Base-by-base conservation (phyloP, 176 grass and related monocot species). In the Raddia distichophylla region DNA sequence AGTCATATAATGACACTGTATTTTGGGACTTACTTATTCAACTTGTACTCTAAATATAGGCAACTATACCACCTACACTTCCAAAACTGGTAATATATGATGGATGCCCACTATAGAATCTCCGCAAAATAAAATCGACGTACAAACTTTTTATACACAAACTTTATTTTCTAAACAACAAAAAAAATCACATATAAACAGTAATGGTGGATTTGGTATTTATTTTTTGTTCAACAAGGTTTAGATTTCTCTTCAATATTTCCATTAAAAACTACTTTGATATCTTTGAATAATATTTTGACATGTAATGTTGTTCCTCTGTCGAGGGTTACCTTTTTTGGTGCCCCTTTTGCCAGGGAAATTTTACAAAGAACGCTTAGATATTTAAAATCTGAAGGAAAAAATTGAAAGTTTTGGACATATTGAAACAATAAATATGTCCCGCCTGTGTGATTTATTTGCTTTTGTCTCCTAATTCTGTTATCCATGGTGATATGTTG, bases 341-440 rank as follows among this genome's bases (percentile, higher is more conserved):
- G 14, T 64, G 59, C 10, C 37, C 59, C 15, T 19, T 87, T 82
- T 46, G 47, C 56, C 3, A 61, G n/a, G 45, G 68, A 77, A 69
- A 51, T 16, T 42, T 2, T 76, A 51, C 54, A 70, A 80, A 49
- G 1, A 11, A 69, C 42, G 42, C 9, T 76, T 11, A 43, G 27
- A 37, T 81, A 3, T 49, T 74, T 80, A 42, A 44, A n/a, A 53
- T 64, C n/a, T 78, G 53, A 75, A 69, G 62, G 19, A 64, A 17
- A 17, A 40, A 13, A 54, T 74, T 1, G 0, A 8, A 52, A 63
- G 75, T 8, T 68, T 68, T 5, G 44, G 53, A 71, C 53, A 62
- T 32, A 52, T 18, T 59, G 15, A 46, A 66, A 50, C 44, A 44
- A 8, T 48, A 67, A 59, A 68, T 17, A 68, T 67, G 51, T 2